phyloP scores from a whole-genome alignment of 179 eudicot genomes.

The Silene coronaria region DNA sequence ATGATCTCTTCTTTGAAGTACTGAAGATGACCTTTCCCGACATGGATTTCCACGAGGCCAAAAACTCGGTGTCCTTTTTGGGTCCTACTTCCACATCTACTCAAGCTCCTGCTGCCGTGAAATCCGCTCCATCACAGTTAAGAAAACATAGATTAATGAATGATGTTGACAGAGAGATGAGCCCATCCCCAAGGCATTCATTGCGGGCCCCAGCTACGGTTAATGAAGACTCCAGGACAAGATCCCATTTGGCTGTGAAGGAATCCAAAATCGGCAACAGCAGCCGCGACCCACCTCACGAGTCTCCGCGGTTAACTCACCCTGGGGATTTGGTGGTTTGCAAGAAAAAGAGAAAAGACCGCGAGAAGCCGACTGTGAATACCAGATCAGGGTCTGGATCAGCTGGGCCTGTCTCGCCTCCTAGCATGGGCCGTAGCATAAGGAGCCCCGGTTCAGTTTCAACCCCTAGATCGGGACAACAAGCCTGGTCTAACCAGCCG shows the following conservation, averaged over 20 bases:
- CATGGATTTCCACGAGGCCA: slow-evolving; percentile 73
- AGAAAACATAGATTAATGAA: slow-evolving; percentile 52
- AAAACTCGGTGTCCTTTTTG: slow-evolving; percentile 53
- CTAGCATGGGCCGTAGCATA: slow-evolving; percentile 47
- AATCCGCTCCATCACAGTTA: slow-evolving; percentile 41
- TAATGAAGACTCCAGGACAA: slow-evolving; percentile 36
- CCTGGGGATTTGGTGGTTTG: slow-evolving; percentile 93
- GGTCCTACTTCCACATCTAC: slow-evolving; percentile 40
- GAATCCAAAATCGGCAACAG: slow-evolving; percentile 49
- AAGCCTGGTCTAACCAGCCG: slow-evolving; percentile 41
- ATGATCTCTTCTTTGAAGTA: slow-evolving; percentile 78
- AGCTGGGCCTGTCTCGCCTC: slow-evolving; percentile 78
- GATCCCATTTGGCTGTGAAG: slow-evolving; percentile 35
- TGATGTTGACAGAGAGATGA: slow-evolving; percentile 52
- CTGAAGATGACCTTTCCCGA: slow-evolving; percentile 70
- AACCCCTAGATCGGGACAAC: slow-evolving; percentile 41
- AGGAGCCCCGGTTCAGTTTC: slow-evolving; percentile 56
- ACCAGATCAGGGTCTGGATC: slow-evolving; percentile 58
- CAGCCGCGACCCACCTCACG: slow-evolving; percentile 42
- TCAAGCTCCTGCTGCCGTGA: slow-evolving; percentile 36
- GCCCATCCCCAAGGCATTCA: slow-evolving; percentile 43
- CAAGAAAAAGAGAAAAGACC: slow-evolving; percentile 88
- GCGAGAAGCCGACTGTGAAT: slow-evolving; percentile 57
- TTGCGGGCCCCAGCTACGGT: slow-evolving; percentile 38
- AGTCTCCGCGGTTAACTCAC: slow-evolving; percentile 49